These are phyloP conservation scores for Cryptosporidium xiaoi DNA, from an alignment of 169 alveolate species.

Conservation along the genomic window DNA sequence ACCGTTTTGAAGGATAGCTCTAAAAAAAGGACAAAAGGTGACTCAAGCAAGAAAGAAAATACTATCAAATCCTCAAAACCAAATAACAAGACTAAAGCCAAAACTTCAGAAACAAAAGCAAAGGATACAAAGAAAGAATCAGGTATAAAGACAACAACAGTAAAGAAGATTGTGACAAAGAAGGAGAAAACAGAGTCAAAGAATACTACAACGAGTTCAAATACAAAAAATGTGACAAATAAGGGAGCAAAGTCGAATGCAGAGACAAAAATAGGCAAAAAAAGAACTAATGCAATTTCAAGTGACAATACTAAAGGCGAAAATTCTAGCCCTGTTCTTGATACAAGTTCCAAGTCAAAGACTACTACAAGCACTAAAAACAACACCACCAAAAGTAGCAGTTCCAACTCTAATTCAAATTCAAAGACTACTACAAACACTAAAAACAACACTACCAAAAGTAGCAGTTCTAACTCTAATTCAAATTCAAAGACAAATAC, in stretches of 20 bases:
- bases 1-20: neutral
- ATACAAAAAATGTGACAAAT: neutral
- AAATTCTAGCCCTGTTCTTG: neutral
- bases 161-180: neutral
- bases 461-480: too few species aligned
- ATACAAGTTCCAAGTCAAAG: too few species aligned
- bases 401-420: too few species aligned
- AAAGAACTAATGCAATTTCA: neutral
- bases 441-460: too few species aligned
- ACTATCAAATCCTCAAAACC: too few species aligned
- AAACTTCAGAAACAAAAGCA: neutral
- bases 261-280: neutral
- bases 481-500: too few species aligned
- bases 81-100: neutral
- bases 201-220: neutral
- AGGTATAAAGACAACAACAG: neutral
- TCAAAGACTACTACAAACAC: too few species aligned
- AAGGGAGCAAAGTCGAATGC: neutral
- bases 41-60: too few species aligned
- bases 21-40: neutral
- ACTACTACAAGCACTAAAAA: too few species aligned
- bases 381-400: too few species aligned
- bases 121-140: neutral
- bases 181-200: neutral
- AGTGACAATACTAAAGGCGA: neutral